Conservation (phyloP, 129 eudicot species). For the Daucus carota region DH1_v3.0 NC_030388.2:18793001-18793500, state of each 20-base stretch:
- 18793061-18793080: not conserved
- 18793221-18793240: conserved; percentile 89
- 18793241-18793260: conserved; percentile 90
- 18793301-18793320: conserved; percentile 87
- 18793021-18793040: not conserved
- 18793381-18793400: not conserved
- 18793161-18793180: not conserved
- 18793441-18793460: not conserved
- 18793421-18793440: not conserved
- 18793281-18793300: conserved; percentile 69
- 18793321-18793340: conserved; percentile 67
- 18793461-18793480: not conserved
- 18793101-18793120: not conserved
- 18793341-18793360: conserved; percentile 31
- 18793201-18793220: not conserved
- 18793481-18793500: not conserved
- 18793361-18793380: not conserved
- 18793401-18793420: too few relatives aligned
- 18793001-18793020: not conserved
- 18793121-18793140: not conserved
- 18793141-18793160: not conserved
- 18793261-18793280: conserved; percentile 61
- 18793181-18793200: not conserved
- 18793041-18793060: not conserved
- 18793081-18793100: not conserved